phyloP scores from a whole-genome alignment of 2,329 filamentous ascomycete genomes.

The Ophiostoma australiae region DNA sequence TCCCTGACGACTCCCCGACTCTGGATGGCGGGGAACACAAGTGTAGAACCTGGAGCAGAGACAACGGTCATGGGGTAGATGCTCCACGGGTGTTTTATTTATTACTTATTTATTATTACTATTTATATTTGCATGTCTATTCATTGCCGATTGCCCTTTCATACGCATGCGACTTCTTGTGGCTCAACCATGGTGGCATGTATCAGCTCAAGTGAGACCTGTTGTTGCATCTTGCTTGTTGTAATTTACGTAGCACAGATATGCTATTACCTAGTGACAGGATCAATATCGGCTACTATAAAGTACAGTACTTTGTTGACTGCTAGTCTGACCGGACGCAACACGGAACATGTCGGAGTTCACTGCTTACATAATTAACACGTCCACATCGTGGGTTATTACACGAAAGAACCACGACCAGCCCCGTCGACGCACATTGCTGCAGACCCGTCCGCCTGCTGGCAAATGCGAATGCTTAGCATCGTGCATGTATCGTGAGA shows the following conservation, averaged over 20 bases:
- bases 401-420: too few relatives aligned
- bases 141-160: neutral
- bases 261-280: too few relatives aligned
- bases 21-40: neutral
- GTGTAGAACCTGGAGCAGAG: conserved; percentile 4
- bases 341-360: neutral
- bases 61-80: conserved; percentile 1
- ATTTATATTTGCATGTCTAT: neutral
- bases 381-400: too few relatives aligned
- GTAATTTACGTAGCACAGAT: too few relatives aligned
- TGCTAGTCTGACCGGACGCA: neutral
- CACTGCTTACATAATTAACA: neutral
- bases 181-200: neutral
- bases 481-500: neutral
- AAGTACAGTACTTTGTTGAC: too few relatives aligned
- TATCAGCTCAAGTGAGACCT: neutral
- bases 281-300: too few relatives aligned
- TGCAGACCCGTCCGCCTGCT: neutral
- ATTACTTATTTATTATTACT: neutral
- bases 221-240: neutral
- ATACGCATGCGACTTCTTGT: neutral
- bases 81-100: neutral
- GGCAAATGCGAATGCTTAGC: neutral
- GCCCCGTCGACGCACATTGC: too few relatives aligned
- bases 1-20: neutral